These are phyloP conservation scores for Arctium lappa DNA, from an alignment of 129 eudicot genomes.

Conservation along the genomic window DNA sequence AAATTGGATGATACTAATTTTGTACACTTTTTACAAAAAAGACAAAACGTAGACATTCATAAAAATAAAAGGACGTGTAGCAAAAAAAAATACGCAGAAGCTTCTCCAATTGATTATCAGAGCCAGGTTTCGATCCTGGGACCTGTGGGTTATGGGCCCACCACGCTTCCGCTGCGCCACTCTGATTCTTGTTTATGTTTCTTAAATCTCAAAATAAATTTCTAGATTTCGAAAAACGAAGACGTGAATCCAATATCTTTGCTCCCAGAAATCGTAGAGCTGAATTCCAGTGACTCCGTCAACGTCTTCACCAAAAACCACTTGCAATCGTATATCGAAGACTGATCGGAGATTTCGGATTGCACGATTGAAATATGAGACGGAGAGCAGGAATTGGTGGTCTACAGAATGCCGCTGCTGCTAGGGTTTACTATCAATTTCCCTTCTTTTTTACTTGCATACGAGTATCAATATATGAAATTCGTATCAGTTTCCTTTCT, in stretches of 20 bases:
- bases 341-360: not conserved
- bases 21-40: too few relatives aligned
- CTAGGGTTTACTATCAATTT: slow-evolving; percentile 65
- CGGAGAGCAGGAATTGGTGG: slow-evolving; percentile 98
- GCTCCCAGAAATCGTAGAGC: too few relatives aligned
- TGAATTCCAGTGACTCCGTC: not conserved
- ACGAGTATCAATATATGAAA: too few relatives aligned
- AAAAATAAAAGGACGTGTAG: too few relatives aligned
- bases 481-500: not conserved
- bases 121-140: slow-evolving; percentile 93
- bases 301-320: not conserved
- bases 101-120: slow-evolving; percentile 24
- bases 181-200: not conserved
- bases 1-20: not conserved
- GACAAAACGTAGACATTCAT: too few relatives aligned
- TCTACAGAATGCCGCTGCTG: slow-evolving; percentile 79
- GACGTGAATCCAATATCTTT: too few relatives aligned
- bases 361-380: slow-evolving; percentile 42
- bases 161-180: slow-evolving; percentile 98
- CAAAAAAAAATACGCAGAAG: too few relatives aligned
- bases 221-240: too few relatives aligned
- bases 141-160: slow-evolving; percentile 97
- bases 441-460: not conserved
- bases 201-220: too few relatives aligned
- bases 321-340: not conserved